A percentile compares a stretch with the other conserved stretches of the same genome.
Evolutionary conservation across 257 asterid species (phyloP).

Genomic region (Solanum verrucosum): DNA sequence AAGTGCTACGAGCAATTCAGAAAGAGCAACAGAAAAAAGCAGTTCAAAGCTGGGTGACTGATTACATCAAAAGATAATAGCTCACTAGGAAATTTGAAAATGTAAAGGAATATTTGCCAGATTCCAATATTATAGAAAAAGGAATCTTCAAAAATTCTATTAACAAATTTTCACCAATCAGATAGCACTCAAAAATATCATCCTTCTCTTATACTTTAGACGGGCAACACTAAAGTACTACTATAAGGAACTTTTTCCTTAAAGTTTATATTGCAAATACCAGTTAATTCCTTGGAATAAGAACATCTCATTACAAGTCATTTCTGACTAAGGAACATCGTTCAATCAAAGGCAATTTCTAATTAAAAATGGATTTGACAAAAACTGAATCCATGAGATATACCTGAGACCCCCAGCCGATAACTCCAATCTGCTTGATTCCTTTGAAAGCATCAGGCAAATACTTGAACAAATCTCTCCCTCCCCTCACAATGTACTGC

Average conservation of each 20-base stretch:
- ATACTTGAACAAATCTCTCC: slow-evolving; percentile 73
- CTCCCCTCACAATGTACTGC: slow-evolving; percentile 95
- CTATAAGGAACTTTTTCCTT: background rate
- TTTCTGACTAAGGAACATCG: background rate
- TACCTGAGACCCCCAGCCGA: slow-evolving; percentile 99
- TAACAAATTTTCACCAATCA: background rate
- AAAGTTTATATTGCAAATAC: background rate
- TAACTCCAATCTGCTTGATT: slow-evolving; percentile 90
- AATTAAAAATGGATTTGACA: background rate
- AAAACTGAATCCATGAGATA: background rate
- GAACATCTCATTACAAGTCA: background rate
- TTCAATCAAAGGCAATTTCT: background rate
- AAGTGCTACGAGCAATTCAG: background rate
- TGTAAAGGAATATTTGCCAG: background rate
- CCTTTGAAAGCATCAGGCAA: slow-evolving; percentile 94
- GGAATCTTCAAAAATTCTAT: background rate
- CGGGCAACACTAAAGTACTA: too few species aligned
- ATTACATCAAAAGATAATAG: background rate
- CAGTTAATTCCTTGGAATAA: background rate
- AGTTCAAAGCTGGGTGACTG: background rate
- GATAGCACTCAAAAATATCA: background rate
- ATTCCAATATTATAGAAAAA: background rate
- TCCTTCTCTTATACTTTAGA: background rate
- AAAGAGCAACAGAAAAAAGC: background rate
- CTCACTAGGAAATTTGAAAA: background rate